A percentile compares a stretch with the other conserved stretches of the same genome.
phyloP scores from a whole-genome alignment of 352 stramenopile species.

The Blastocystis sp. region DNA sequence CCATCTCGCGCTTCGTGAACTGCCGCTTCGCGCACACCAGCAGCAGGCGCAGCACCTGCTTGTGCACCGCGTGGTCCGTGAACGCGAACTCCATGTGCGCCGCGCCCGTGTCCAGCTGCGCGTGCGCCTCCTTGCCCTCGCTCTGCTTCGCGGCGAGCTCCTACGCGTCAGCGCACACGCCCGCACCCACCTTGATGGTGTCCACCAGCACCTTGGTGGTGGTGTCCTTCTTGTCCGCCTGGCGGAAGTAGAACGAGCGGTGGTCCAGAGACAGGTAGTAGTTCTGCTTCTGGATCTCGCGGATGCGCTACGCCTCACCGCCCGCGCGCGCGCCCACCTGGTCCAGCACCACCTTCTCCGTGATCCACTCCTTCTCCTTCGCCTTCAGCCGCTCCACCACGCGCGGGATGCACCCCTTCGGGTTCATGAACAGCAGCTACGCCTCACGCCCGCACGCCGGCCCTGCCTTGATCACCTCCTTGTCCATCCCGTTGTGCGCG shows the following conservation, averaged over 20 bases:
- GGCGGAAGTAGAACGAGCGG: constrained; percentile 96
- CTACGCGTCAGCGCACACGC: neutral
- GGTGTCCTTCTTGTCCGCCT: constrained; percentile 93
- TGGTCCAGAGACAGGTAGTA: constrained; percentile 98
- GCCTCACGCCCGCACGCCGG: constrained; percentile 76
- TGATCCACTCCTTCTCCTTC: constrained; percentile 94
- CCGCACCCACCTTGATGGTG: constrained; percentile 72
- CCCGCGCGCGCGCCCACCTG: constrained; percentile 86
- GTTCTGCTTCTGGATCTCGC: constrained; percentile 90
- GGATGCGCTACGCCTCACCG: constrained; percentile 17
- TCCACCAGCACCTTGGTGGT: constrained; percentile 87
- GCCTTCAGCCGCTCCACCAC: constrained; percentile 95
- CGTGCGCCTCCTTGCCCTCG: neutral
- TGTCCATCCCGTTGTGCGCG: constrained; percentile 85
- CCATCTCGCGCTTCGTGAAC: neutral
- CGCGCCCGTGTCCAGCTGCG: neutral
- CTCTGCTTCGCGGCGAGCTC: neutral
- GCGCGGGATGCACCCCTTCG: constrained; percentile 90
- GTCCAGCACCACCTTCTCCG: constrained; percentile 86
- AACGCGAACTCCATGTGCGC: constrained; percentile 1
- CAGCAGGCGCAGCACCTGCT: constrained; percentile 35
- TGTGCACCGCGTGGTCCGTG: constrained; percentile 30
- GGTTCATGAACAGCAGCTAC: constrained; percentile 91
- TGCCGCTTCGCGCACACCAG: constrained; percentile 28
- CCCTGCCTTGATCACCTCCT: constrained; percentile 72